Base-by-base conservation (phyloP, 352 stramenopile genomes). In the Proteromonas lacertae region DNA sequence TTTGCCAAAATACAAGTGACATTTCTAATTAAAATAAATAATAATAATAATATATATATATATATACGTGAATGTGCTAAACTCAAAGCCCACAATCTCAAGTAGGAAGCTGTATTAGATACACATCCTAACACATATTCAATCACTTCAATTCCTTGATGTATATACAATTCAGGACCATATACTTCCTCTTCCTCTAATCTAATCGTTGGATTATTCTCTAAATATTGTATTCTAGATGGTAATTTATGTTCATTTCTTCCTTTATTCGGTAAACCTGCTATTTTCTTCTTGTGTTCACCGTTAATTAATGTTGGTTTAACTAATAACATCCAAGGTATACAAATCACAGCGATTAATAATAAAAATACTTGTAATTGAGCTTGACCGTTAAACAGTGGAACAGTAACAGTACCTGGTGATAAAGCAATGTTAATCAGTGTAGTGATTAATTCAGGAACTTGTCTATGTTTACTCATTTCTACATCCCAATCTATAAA, bases 41-140 rank as follows among this genome's bases (percentile, higher is more conserved):
- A 35, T n/a, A n/a, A n/a, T n/a, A n/a, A n/a, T n/a, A n/a, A n/a
- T n/a, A n/a, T n/a, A n/a, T n/a, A n/a, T n/a, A n/a, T n/a, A n/a
- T n/a, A n/a, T n/a, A n/a, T n/a, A n/a, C n/a, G n/a, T n/a, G n/a
- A n/a, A n/a, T n/a, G n/a, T n/a, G n/a, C n/a, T n/a, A n/a, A n/a
- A n/a, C n/a, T n/a, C n/a, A 98, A 50, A 9, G 86, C 86, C 86
- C 86, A 98, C 8, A 98, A 69, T 74, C 86, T 79, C 40, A 98
- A 62, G 60, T 96, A 98, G 22, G 80, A 95, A 8, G 86, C 86
- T 18, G 86, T 98, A 64, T 96, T 94, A 35, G 79, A 94, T 20
- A 98, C 74, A 74, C 93, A 93, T 24, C 83, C 78, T 36, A 98
- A 66, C 44, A 93, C 81, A 45, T 95, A 98, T 59, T 98, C 86